phyloP scores from a whole-genome alignment of 352 stramenopile genomes.

The Phytophthora uliginosa region DNA sequence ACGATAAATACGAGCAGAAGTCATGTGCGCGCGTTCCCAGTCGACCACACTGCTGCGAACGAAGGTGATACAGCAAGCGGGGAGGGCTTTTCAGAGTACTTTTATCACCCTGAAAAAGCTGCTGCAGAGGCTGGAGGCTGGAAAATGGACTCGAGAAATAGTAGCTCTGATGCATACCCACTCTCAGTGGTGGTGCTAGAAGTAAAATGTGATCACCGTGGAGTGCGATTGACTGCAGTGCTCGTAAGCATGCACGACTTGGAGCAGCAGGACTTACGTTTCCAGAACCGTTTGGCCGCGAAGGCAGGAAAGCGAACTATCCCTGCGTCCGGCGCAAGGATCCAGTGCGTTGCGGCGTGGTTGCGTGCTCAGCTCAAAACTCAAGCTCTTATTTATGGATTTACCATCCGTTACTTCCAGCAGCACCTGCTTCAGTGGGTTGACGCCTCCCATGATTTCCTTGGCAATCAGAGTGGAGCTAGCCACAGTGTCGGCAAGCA shows the following conservation, averaged over 20 bases:
- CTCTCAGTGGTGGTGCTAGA: conserved; percentile 67
- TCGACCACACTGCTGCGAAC: conserved; percentile 15
- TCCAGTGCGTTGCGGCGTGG: conserved; percentile 63
- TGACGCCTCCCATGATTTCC: conserved; percentile 37
- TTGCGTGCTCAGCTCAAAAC: conserved; percentile 66
- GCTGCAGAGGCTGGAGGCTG: conserved; percentile 40
- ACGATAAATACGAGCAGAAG: conserved; percentile 40
- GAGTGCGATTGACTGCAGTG: conserved; percentile 68
- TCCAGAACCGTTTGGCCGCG: conserved; percentile 50
- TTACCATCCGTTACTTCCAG: conserved; percentile 85
- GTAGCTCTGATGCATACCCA: conserved; percentile 15
- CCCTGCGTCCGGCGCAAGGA: conserved; percentile 43
- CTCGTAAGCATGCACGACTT: conserved; percentile 74
- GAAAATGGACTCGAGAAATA: conserved; percentile 12
- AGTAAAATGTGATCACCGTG: conserved; percentile 82
- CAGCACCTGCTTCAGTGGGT: conserved; percentile 75
- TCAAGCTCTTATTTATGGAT: conserved; percentile 73
- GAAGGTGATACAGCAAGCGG: conserved; percentile 43
- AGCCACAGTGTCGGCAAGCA: conserved; percentile 25
- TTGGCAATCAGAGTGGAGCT: conserved; percentile 24
- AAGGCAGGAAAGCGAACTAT: conserved; percentile 15
- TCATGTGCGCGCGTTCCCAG: conserved; percentile 35
- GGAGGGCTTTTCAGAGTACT: conserved; percentile 79
- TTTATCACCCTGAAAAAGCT: conserved; percentile 60
- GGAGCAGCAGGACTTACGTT: conserved; percentile 67